Percentiles rank a stretch among this genome's conserved stretches.
phyloP scores from a whole-genome alignment of 305 asterid genomes.

The Rubia tinctorum region DNA sequence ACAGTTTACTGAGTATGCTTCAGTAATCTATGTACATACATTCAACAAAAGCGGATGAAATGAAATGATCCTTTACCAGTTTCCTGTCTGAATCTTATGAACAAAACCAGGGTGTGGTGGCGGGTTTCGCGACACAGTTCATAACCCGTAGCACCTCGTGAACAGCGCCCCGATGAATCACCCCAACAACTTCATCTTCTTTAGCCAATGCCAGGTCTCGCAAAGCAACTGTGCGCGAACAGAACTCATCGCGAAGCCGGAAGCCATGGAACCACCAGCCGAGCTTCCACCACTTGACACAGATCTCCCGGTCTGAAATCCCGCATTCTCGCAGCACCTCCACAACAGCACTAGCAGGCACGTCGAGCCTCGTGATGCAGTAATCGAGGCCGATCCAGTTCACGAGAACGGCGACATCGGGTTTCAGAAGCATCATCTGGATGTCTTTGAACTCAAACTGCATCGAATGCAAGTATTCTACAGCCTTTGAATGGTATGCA shows the following conservation, averaged over 20 bases:
- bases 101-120: slow-evolving; percentile 39
- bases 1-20: neutral
- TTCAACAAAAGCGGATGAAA: neutral
- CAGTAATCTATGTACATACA: slow-evolving; percentile 2
- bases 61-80: neutral
- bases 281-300: slow-evolving; percentile 89
- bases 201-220: slow-evolving; percentile 40
- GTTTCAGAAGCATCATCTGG: slow-evolving; percentile 60
- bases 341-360: slow-evolving; percentile 46
- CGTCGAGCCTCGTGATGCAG: slow-evolving; percentile 58
- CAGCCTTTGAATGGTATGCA: slow-evolving; percentile 59
- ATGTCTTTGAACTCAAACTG: slow-evolving; percentile 74
- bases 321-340: slow-evolving; percentile 44
- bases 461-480: slow-evolving; percentile 44
- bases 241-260: slow-evolving; percentile 58
- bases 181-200: slow-evolving; percentile 56
- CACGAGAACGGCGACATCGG: slow-evolving; percentile 51
- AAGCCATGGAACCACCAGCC: slow-evolving; percentile 79
- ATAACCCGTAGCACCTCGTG: slow-evolving; percentile 75
- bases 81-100: neutral
- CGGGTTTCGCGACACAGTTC: slow-evolving; percentile 21
- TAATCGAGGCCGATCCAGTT: slow-evolving; percentile 90
- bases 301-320: slow-evolving; percentile 58
- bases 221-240: slow-evolving; percentile 44
- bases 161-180: slow-evolving; percentile 67